A percentile compares a stretch with the other conserved stretches of the same genome.
Evolutionary conservation across 23 red algal genomes (phyloP).

Genomic region (Gracilaria domingensis): DNA sequence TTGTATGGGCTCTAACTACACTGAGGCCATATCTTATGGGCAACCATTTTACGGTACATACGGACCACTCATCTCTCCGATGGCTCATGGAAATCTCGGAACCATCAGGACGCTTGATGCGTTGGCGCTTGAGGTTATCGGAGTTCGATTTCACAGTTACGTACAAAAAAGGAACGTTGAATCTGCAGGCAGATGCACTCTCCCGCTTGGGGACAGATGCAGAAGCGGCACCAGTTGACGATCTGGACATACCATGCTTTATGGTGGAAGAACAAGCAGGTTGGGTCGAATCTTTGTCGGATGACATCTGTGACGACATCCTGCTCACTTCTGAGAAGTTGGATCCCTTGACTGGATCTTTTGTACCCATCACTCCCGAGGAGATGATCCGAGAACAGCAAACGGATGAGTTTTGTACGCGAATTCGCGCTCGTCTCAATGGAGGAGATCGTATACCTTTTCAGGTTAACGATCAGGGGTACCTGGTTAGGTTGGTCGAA

Average conservation of each 20-base stretch:
- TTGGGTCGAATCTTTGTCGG: too few relatives aligned
- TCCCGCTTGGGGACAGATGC: constrained; percentile 18
- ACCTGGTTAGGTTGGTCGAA: too few relatives aligned
- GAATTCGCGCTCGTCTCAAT: too few relatives aligned
- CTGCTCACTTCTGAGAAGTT: too few relatives aligned
- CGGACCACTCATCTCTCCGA: constrained; percentile 18
- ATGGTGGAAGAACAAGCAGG: too few relatives aligned
- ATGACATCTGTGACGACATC: too few relatives aligned
- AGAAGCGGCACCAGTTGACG: background rate
- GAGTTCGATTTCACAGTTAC: constrained; percentile 42
- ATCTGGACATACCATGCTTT: constrained; percentile 17
- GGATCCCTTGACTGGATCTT: too few relatives aligned
- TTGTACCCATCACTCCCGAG: too few relatives aligned
- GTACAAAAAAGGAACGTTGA: background rate
- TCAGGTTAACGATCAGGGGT: too few relatives aligned
- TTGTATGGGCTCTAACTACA: constrained; percentile 32
- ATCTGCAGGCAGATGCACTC: constrained; percentile 5
- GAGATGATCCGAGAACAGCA: too few relatives aligned
- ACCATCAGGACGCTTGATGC: background rate
- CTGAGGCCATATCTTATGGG: background rate
- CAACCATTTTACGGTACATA: background rate
- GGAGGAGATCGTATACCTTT: too few relatives aligned
- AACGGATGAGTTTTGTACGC: too few relatives aligned
- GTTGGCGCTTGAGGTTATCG: constrained; percentile 12
- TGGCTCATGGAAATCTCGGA: constrained; percentile 37